phyloP scores from a whole-genome alignment of 2,329 filamentous ascomycete genomes.

The Mycosphaerella arachidis region DNA sequence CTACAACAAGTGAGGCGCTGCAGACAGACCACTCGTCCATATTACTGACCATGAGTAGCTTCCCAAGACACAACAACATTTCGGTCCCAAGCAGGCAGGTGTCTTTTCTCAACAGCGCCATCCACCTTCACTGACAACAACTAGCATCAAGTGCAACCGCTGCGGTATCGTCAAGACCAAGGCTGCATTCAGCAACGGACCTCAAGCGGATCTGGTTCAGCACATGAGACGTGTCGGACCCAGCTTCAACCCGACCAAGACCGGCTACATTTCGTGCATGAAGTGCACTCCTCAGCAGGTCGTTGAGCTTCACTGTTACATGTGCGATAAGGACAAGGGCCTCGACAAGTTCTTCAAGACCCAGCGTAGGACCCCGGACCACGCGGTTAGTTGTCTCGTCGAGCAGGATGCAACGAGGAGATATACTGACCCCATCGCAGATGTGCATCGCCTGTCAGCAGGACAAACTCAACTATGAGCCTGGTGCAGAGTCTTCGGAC shows the following conservation, averaged over 20 bases:
- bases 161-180: constrained; percentile 10
- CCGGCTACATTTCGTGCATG: constrained; percentile 14
- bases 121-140: not conserved
- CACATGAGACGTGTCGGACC: not conserved
- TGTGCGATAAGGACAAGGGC: constrained; percentile 22
- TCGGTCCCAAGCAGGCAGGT: not conserved
- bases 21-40: not conserved
- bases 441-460: constrained; percentile 22
- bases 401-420: not conserved
- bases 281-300: constrained; percentile 19
- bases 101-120: not conserved
- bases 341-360: constrained; percentile 24
- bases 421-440: constrained; percentile 8
- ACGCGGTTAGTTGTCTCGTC: constrained; percentile 17
- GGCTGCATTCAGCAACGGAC: not conserved
- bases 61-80: not conserved
- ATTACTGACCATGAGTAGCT: not conserved
- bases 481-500: constrained; percentile 9
- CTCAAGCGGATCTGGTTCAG: not conserved
- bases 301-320: constrained; percentile 25
- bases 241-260: not conserved
- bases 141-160: constrained; percentile 19
- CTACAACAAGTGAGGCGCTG: not conserved
- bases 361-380: constrained; percentile 23
- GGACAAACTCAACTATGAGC: constrained; percentile 17